phyloP scores from a whole-genome alignment of 257 asterid genomes.

The Nicotiana obtusifolia region DNA sequence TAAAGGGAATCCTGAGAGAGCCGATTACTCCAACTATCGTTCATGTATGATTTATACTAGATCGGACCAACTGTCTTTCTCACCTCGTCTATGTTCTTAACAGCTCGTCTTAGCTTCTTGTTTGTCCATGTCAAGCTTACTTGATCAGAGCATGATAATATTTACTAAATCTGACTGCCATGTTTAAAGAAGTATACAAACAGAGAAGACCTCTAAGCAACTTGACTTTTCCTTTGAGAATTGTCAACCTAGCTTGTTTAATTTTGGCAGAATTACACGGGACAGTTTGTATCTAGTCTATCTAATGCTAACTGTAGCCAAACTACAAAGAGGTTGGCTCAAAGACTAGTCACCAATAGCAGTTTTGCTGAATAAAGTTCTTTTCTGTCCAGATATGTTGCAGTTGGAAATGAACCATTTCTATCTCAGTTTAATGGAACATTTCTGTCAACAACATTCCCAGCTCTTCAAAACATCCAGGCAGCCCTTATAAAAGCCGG shows the following conservation, averaged over 20 bases:
- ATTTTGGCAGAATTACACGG: neutral
- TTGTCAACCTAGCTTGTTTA: neutral
- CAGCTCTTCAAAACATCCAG: conserved; percentile 64
- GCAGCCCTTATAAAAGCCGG: conserved; percentile 81
- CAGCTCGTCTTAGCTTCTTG: no score
- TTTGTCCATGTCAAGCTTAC: no score
- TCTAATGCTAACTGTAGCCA: neutral
- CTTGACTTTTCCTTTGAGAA: neutral
- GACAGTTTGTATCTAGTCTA: neutral
- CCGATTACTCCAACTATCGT: no score
- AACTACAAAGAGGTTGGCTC: neutral
- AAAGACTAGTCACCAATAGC: neutral
- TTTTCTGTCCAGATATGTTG: conserved; percentile 54
- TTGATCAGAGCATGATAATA: no score
- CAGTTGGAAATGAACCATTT: conserved; percentile 80
- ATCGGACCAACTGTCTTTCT: no score
- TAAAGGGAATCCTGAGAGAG: no score
- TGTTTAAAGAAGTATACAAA: no score
- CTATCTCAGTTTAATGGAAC: conserved; percentile 52
- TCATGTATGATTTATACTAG: no score
- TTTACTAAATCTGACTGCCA: no score
- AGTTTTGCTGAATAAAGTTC: neutral
- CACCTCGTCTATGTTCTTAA: no score
- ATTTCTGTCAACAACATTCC: conserved; percentile 40
- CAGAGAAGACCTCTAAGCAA: neutral